Evolutionary conservation across 352 stramenopile genomes (phyloP).

Genomic region (Pythium grandisporangium): DNA sequence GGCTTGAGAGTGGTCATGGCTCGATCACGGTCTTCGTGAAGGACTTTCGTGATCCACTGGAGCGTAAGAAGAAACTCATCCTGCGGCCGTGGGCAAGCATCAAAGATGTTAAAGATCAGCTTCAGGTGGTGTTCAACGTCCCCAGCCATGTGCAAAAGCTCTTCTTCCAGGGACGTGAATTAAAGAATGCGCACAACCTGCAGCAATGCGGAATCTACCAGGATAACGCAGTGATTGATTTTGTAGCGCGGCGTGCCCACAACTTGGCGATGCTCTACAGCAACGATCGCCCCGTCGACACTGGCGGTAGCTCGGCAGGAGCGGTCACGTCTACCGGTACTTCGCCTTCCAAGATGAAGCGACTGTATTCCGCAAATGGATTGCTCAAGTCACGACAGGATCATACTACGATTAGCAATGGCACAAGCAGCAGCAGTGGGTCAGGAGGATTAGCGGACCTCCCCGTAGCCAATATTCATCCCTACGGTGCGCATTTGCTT

Average conservation of each 20-base stretch:
- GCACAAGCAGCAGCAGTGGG: background rate
- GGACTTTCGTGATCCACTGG: conserved; percentile 72
- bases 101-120: conserved; percentile 82
- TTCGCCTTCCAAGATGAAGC: background rate
- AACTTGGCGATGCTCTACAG: conserved; percentile 38
- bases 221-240: conserved; percentile 69
- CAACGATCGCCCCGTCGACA: background rate
- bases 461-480: conserved; percentile 67
- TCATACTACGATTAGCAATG: background rate
- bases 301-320: conserved; percentile 6
- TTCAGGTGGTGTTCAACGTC: conserved; percentile 79
- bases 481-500: conserved; percentile 66
- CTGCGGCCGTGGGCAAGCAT: conserved; percentile 68
- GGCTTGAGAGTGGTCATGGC: conserved; percentile 69
- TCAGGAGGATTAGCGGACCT: conserved; percentile 11
- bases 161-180: conserved; percentile 71
- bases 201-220: conserved; percentile 81
- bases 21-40: conserved; percentile 63
- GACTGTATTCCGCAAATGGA: background rate
- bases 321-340: background rate
- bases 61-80: conserved; percentile 79
- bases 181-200: conserved; percentile 78
- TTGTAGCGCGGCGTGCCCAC: conserved; percentile 54
- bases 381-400: too few species aligned
- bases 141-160: conserved; percentile 73